Conservation (phyloP, 768 basidiomycete species). For the Chiua virens region DNA sequence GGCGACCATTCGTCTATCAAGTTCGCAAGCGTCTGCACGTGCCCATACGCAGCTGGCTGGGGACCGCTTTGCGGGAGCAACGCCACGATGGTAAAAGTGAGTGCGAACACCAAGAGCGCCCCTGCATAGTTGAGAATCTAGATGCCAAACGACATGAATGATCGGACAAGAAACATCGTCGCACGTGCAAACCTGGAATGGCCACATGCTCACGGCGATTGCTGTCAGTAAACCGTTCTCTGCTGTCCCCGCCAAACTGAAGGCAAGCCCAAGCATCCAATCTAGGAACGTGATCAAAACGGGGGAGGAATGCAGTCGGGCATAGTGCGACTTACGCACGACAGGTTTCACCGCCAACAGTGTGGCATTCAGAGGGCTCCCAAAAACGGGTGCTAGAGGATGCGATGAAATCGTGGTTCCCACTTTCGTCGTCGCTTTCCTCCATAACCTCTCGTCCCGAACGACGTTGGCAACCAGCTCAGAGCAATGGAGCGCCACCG, state of each 20-base stretch:
- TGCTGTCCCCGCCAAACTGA: slow-evolving; percentile 18
- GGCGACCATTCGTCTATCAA: slow-evolving; percentile 38
- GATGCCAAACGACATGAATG: not conserved
- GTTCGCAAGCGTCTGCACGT: slow-evolving; percentile 34
- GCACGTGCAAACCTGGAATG: slow-evolving; percentile 19
- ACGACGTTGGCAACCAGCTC: slow-evolving; percentile 31
- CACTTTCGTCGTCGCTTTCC: slow-evolving; percentile 16
- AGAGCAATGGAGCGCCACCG: slow-evolving; percentile 28
- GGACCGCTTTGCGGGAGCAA: slow-evolving; percentile 19
- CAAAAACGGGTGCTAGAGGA: slow-evolving; percentile 24
- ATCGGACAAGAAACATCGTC: not conserved
- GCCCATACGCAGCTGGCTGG: slow-evolving; percentile 34
- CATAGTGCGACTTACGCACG: slow-evolving; percentile 22
- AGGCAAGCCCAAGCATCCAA: slow-evolving; percentile 34
- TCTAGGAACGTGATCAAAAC: slow-evolving; percentile 13
- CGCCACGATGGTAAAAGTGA: slow-evolving; percentile 15
- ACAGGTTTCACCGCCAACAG: slow-evolving; percentile 25
- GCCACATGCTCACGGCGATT: slow-evolving; percentile 26
- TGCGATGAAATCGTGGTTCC: slow-evolving; percentile 18
- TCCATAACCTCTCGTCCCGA: slow-evolving; percentile 29
- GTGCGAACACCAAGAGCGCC: slow-evolving; percentile 18
- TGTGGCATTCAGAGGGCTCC: slow-evolving; percentile 11
- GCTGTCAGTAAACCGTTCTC: slow-evolving; percentile 5
- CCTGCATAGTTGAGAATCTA: slow-evolving; percentile 29
- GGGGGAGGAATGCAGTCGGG: not conserved